These are phyloP conservation scores for Phylloporus rhodoxanthus DNA, from an alignment of 768 basidiomycete species.

Conservation along the genomic window DNA sequence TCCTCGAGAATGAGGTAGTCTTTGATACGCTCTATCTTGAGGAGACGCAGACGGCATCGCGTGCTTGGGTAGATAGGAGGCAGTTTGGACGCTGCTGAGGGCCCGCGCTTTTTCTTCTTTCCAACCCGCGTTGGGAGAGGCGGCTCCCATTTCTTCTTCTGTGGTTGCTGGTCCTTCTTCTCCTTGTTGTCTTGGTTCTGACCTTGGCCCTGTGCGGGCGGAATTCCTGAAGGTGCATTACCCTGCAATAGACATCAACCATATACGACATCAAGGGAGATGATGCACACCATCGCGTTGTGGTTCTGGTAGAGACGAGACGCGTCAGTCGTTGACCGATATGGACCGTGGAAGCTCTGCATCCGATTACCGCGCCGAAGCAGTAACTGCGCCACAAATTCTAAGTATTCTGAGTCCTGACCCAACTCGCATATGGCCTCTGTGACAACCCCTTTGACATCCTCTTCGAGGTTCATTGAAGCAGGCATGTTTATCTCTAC, in stretches of 20 bases:
- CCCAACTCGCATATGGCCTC: slow-evolving; percentile 21
- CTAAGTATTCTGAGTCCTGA: too few relatives aligned
- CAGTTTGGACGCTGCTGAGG: slow-evolving; percentile 83
- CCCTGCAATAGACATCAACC: slow-evolving; percentile 44
- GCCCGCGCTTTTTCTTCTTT: slow-evolving; percentile 93
- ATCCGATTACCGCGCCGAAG: slow-evolving; percentile 5
- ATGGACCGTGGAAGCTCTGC: slow-evolving; percentile 25
- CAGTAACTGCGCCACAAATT: too few relatives aligned
- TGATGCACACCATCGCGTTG: slow-evolving; percentile 22
- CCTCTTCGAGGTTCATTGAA: slow-evolving; percentile 74
- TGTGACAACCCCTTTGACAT: slow-evolving; percentile 45
- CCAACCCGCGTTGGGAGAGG: slow-evolving; percentile 95
- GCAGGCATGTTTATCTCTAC: slow-evolving; percentile 44
- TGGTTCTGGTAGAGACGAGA: slow-evolving; percentile 22
- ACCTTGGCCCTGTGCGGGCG: slow-evolving; percentile 34
- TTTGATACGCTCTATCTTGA: slow-evolving; percentile 97
- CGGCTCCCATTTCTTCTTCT: slow-evolving; percentile 97
- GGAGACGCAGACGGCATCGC: slow-evolving; percentile 87
- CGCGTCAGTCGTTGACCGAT: slow-evolving; percentile 48
- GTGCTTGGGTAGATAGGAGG: slow-evolving; percentile 92
- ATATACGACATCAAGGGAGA: background rate
- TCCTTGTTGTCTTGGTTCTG: slow-evolving; percentile 42
- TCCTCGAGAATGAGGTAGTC: slow-evolving; percentile 95
- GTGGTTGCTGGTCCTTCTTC: slow-evolving; percentile 40
- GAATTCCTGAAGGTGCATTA: slow-evolving; percentile 63